Percentiles rank a stretch among this genome's conserved stretches.
These are phyloP conservation scores for Platanus orientalis DNA, from an alignment of 164 flowering plant species.

Conservation along the genomic window DNA sequence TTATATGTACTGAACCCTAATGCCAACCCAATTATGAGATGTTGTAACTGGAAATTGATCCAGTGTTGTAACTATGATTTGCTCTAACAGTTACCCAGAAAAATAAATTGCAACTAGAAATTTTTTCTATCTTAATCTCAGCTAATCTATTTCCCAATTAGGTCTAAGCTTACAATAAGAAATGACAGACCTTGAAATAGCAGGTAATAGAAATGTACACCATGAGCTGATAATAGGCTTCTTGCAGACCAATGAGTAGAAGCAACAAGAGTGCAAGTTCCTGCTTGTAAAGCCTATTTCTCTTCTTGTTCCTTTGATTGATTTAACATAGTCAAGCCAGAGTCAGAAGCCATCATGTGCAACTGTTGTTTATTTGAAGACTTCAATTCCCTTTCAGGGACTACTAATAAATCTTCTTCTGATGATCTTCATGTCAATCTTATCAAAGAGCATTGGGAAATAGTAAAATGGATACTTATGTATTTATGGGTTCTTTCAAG, in stretches of 20 bases:
- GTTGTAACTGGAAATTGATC: background rate
- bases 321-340: background rate
- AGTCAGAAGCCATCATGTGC: background rate
- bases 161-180: slow-evolving; percentile 8
- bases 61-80: background rate
- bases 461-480: no score
- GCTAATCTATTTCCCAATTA: slow-evolving; percentile 12
- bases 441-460: no score
- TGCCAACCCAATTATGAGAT: background rate
- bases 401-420: background rate
- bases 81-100: background rate
- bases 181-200: slow-evolving; percentile 9
- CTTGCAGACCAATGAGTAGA: slow-evolving; percentile 6
- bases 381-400: background rate
- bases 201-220: slow-evolving; percentile 13
- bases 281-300: slow-evolving; percentile 7
- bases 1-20: background rate
- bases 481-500: no score
- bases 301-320: background rate
- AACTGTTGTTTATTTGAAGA: background rate
- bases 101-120: background rate
- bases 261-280: slow-evolving; percentile 14
- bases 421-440: background rate
- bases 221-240: slow-evolving; percentile 8
- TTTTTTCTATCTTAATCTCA: background rate